Base-by-base conservation (phyloP, 2,329 filamentous ascomycete genomes). In the Coniochaeta sp. region DNA sequence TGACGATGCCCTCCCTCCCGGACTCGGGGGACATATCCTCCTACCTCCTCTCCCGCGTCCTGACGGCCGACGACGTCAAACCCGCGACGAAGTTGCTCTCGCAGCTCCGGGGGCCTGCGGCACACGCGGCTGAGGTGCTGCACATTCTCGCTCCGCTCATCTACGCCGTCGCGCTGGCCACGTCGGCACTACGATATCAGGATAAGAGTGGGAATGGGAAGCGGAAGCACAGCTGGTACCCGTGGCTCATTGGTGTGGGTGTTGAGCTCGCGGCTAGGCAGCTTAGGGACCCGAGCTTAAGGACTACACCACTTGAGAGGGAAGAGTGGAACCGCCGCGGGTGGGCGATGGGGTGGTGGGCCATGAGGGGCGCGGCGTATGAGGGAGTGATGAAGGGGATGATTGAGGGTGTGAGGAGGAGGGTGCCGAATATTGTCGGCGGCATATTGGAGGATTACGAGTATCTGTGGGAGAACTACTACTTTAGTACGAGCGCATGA, bases 381-480 rank as follows among this genome's bases (percentile, higher is more conserved):
- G 89, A 97, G 69, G 89, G 91, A 61, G 78, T 96, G 54, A 95
- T 90, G 47, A 89, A 88, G 69, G 81, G 82, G 4, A 69, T 92
- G 13, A 85, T 92, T 7, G 75, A 75, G 27, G 86, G 84, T 61
- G 78, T 96, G 58, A 85, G 83, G 58, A 86, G 85, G 63, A 84
- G 87, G 50, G 76, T 96, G 68, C 81, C 95, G 46, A 84, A 87
- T 58, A 81, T 99, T 65, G 76, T 96, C 22, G 87, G 85, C 8
- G 89, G 88, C 52, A 86, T 99, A 45, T 70, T 97, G 56, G 91
- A 96, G 65, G 94, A 99, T 67, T 99, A 99, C 66, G 89, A 96
- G 69, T 97, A 95, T 67, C 76, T 99, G 28, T 99, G 94, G 94
- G 91, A 96, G 70, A 91, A 95, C 61, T 97, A 96, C 69, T 95